Conservation (phyloP, 352 stramenopile genomes). For the Globisporangium iwayamae region DNA sequence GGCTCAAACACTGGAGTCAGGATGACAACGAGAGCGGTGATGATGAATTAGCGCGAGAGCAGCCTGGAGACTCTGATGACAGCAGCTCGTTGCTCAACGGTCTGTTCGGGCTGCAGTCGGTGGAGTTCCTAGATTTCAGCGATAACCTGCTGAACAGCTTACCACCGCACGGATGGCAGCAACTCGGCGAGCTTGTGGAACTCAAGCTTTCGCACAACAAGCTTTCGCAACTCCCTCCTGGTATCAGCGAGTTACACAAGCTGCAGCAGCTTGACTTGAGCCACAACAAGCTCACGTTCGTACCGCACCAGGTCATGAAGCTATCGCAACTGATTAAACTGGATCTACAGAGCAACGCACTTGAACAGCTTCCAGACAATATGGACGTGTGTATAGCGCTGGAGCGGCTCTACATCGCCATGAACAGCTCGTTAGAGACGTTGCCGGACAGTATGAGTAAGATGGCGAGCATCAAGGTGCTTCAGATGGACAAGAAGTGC, state of each 20-base stretch:
- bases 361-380: constrained; percentile 31
- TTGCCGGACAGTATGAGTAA: constrained; percentile 27
- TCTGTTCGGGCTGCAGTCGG: constrained; percentile 18
- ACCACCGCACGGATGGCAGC: constrained; percentile 25
- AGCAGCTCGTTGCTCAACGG: constrained; percentile 16
- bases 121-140: constrained; percentile 47
- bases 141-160: constrained; percentile 36
- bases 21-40: not conserved
- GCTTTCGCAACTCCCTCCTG: constrained; percentile 25
- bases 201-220: constrained; percentile 46
- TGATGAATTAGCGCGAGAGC: constrained; percentile 12
- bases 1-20: constrained; percentile 32
- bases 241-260: constrained; percentile 19
- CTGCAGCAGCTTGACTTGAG: constrained; percentile 43
- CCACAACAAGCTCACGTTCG: constrained; percentile 30
- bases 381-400: constrained; percentile 27
- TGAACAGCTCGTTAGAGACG: constrained; percentile 27
- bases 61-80: not conserved
- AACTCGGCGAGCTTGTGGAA: constrained; percentile 29
- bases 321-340: constrained; percentile 23
- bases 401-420: constrained; percentile 28
- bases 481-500: constrained; percentile 48
- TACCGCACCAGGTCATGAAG: constrained; percentile 27
- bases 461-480: constrained; percentile 24
- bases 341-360: constrained; percentile 31